Evolutionary conservation across 768 basidiomycete genomes (phyloP).

Genomic region (Paxillus rubicundulus): DNA sequence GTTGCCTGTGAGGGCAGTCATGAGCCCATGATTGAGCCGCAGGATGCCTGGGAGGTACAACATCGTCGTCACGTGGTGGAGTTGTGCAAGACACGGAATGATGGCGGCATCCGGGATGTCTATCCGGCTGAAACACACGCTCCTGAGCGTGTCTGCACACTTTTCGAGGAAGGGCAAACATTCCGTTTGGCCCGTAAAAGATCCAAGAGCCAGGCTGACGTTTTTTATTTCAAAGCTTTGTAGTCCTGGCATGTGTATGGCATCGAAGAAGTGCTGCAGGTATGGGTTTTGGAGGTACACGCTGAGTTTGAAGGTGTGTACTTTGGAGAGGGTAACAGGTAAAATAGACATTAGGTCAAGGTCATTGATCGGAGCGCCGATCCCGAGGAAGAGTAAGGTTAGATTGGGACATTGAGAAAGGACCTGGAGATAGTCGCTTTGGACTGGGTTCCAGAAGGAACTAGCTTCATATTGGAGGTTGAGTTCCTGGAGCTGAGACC

Average conservation of each 20-base stretch:
- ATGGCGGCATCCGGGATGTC: constrained; percentile 21
- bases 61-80: constrained; percentile 17
- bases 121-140: constrained; percentile 19
- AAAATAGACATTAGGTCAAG: constrained; percentile 8
- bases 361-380: constrained; percentile 19
- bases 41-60: constrained; percentile 26
- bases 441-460: constrained; percentile 28
- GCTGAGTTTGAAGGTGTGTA: constrained; percentile 27
- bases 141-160: constrained; percentile 29
- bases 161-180: constrained; percentile 26
- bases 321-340: constrained; percentile 25
- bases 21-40: constrained; percentile 31
- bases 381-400: constrained; percentile 25
- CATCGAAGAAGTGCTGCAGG: constrained; percentile 23
- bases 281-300: constrained; percentile 29
- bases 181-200: constrained; percentile 24
- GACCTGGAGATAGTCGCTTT: constrained; percentile 26
- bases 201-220: constrained; percentile 28
- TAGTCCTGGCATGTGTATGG: constrained; percentile 23
- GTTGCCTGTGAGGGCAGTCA: constrained; percentile 19
- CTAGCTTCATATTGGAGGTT: constrained; percentile 28
- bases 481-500: constrained; percentile 27
- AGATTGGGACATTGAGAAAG: constrained; percentile 28
- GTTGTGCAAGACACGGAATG: constrained; percentile 20
- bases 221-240: constrained; percentile 28